Evolutionary conservation across 305 asterid species (phyloP).

Genomic region (Fraxinus platypoda): DNA sequence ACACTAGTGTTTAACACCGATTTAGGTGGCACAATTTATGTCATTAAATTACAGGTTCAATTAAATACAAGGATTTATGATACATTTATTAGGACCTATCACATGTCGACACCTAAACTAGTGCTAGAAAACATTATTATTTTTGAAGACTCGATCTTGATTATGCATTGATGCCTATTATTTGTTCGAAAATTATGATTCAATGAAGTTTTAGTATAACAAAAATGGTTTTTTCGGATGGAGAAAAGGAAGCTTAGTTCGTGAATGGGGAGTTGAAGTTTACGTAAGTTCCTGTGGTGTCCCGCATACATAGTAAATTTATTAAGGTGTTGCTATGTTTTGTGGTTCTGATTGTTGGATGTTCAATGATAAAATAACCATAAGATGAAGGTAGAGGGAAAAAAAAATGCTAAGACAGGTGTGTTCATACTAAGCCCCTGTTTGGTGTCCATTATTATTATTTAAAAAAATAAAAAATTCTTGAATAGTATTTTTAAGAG

Average conservation of each 20-base stretch:
- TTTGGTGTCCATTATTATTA: too few species aligned
- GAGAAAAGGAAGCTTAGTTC: neutral
- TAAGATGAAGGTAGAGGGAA: neutral
- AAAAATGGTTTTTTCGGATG: neutral
- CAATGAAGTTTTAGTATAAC: neutral
- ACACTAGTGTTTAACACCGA: too few species aligned
- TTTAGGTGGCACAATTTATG: too few species aligned
- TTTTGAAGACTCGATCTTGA: neutral
- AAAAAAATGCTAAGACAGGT: neutral
- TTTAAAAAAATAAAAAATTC: too few species aligned
- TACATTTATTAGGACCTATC: too few species aligned
- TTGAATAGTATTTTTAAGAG: too few species aligned
- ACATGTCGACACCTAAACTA: too few species aligned
- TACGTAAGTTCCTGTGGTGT: neutral
- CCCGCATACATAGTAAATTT: neutral
- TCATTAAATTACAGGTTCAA: too few species aligned
- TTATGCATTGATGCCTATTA: neutral
- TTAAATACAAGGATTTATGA: too few species aligned
- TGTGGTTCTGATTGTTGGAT: neutral
- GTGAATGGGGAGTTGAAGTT: neutral
- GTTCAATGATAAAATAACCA: neutral
- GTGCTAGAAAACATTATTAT: too few species aligned
- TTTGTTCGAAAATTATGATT: neutral
- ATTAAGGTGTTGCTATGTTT: neutral
- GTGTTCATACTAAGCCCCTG: neutral